Conservation (phyloP, 2,329 filamentous ascomycete species). For the Nannizziopsis barbatae region DNA sequence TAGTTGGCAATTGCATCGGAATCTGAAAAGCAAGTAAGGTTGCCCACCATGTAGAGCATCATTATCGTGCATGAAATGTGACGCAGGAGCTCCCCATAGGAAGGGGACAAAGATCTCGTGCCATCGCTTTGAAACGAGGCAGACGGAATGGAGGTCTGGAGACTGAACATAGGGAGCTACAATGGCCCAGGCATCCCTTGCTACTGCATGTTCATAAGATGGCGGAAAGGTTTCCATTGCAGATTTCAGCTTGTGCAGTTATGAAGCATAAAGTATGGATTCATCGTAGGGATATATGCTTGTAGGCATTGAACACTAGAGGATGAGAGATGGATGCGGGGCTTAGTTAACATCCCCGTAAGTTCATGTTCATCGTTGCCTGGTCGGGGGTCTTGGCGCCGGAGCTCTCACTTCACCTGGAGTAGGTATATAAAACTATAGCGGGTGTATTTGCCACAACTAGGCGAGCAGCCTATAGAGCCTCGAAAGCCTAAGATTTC, state of each 20-base stretch:
- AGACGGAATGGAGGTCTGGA: slow-evolving; percentile 45
- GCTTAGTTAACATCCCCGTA: too few relatives aligned
- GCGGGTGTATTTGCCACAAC: too few relatives aligned
- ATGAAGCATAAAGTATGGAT: neutral
- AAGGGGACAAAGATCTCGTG: slow-evolving; percentile 48
- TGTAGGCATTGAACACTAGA: too few relatives aligned
- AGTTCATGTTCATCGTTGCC: neutral
- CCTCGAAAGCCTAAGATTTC: too few relatives aligned
- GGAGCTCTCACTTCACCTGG: too few relatives aligned
- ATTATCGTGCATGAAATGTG: slow-evolving; percentile 50
- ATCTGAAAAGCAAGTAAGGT: neutral
- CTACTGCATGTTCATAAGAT: slow-evolving; percentile 48
- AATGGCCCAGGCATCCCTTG: slow-evolving; percentile 45
- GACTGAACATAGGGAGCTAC: slow-evolving; percentile 48
- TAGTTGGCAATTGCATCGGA: slow-evolving; percentile 12
- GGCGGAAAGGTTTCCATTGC: slow-evolving; percentile 39
- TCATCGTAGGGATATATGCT: neutral
- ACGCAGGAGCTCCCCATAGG: slow-evolving; percentile 53
- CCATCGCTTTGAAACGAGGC: slow-evolving; percentile 48
- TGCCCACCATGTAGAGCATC: slow-evolving; percentile 46
- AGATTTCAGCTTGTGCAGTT: neutral
- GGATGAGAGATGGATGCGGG: too few relatives aligned
- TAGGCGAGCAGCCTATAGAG: too few relatives aligned
- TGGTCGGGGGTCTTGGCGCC: neutral
- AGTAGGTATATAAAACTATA: too few relatives aligned